Base-by-base conservation (phyloP, 2,329 filamentous ascomycete genomes). In the Mycosphaerella arachidis region DNA sequence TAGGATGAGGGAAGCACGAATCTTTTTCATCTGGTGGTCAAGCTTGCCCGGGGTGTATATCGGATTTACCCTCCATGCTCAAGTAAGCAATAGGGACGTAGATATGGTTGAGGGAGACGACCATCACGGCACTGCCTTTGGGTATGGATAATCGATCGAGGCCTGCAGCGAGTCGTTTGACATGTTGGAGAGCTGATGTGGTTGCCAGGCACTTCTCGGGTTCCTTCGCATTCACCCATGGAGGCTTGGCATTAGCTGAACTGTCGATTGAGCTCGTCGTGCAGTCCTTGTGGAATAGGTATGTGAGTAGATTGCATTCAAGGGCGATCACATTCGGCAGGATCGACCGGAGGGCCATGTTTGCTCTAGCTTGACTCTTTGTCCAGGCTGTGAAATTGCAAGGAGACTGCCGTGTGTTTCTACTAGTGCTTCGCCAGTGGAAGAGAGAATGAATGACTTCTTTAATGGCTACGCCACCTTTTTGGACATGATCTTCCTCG, bases 11-110 rank as follows among this genome's bases (percentile, higher is more conserved):
- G 74, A 81, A 0, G 90, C 86, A 0, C 82, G 86, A 58, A 86
- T 87, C 72, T 93, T 88, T 53, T 83, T 79, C 37, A 94, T 78
- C 73, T 94, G 91, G 72, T 90, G 88, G 6, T 86, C 87, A 50
- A 95, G 74, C 73, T 94, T 90, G 20, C 88, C 78, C 0, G 84
- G 77, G 0, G 90, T 86, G 66, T 86, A 91, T 5, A 79, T 81
- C 0, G 88, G 88, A 62, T 91, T 91, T 1, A 88, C 88, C 29
- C 0, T 90, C 88, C 84, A 91, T 91, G 54, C 30, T 35, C 16
- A 55, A 20, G 24, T 55, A 55, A 24, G 35, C 24, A 20, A 55
- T 55, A 7, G 53, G 53, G 6, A 55, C 53, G 13, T 55, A 55
- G 37, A 55, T 55, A 35, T 55, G 53, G 35, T 55, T 55, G n/a